Base-by-base conservation (phyloP, 2,329 filamentous ascomycete species). In the Fusarium hainanense region DNA sequence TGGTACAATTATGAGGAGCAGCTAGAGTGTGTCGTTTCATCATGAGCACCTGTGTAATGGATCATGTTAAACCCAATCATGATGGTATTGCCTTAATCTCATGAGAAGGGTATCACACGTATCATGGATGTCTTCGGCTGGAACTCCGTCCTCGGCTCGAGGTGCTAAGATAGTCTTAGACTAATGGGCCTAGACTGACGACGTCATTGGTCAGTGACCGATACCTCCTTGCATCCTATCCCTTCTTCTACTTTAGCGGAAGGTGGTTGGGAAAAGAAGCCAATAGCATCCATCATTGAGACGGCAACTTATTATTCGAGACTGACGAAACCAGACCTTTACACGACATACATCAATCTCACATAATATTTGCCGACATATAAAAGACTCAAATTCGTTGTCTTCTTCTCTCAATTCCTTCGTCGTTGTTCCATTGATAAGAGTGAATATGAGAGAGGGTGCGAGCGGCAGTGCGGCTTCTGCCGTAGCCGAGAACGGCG, bases 361-460 rank as follows among this genome's bases (percentile, higher is more conserved):
- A 47, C 54, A 42, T 55, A 59, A 68, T 51, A 44, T 28, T 46
- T 28, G 34, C 43, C 9, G 34, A 43, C 9, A 50, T 32, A 54
- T 11, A 55, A 46, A 8, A 56, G 7, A 42, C n/a, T 49, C 34
- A 14, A 7, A 14, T 12, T n/a, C 10, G 14, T 21, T 2, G 28
- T 8, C 14, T 52, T 6, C 6, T 25, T 14, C 43, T 43, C 14
- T 23, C 14, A 14, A 20, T 4, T 27, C 16, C n/a, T n/a, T 47
- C 21, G 10, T 20, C 37, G n/a, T 23, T 8, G 21, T 21, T 28
- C 23, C 3, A 21, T 21, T 23, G 41, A 18, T 43, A 30, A 34
- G n/a, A 43, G 16, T 43, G 10, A 51, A n/a, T 14, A 75, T 75
- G 73, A 43, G 68, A 54, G 67, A 51, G 25, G 65, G 63, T 54